Evolutionary conservation across 2,329 filamentous ascomycete genomes (phyloP).

Genomic region (Cytospora schulzeri): DNA sequence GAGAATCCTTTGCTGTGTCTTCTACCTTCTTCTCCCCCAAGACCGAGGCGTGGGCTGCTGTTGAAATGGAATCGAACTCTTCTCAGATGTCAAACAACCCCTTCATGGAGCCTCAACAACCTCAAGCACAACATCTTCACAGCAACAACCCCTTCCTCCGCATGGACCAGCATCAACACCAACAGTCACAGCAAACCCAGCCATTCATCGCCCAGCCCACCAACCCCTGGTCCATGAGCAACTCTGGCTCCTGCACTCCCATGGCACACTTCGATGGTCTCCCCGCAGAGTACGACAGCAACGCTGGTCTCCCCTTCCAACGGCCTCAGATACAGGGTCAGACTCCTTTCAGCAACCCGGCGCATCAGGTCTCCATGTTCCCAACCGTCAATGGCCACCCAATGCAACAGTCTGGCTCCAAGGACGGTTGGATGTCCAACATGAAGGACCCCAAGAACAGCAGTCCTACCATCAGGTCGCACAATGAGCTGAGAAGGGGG

Average conservation of each 20-base stretch:
- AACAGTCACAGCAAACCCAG: constrained; percentile 41
- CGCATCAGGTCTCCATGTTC: constrained; percentile 56
- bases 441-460: constrained; percentile 59
- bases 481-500: constrained; percentile 75
- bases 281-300: constrained; percentile 56
- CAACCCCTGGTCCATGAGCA: constrained; percentile 64
- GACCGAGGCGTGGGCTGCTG: constrained; percentile 64
- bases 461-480: constrained; percentile 70
- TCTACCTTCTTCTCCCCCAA: constrained; percentile 65
- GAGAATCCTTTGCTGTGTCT: constrained; percentile 64
- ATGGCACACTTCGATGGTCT: constrained; percentile 70
- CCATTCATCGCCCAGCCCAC: constrained; percentile 43
- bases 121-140: constrained; percentile 32
- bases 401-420: constrained; percentile 58
- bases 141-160: constrained; percentile 70
- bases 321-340: constrained; percentile 51
- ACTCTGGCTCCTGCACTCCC: constrained; percentile 73
- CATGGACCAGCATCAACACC: constrained; percentile 53
- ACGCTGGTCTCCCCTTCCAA: constrained; percentile 53
- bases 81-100: constrained; percentile 65
- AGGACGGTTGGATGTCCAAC: constrained; percentile 56
- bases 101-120: constrained; percentile 47
- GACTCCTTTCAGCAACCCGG: constrained; percentile 57
- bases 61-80: constrained; percentile 57
- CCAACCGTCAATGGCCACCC: constrained; percentile 49